phyloP scores from a whole-genome alignment of 108 stramenopile species.

The Fragilaria crotonensis region DNA sequence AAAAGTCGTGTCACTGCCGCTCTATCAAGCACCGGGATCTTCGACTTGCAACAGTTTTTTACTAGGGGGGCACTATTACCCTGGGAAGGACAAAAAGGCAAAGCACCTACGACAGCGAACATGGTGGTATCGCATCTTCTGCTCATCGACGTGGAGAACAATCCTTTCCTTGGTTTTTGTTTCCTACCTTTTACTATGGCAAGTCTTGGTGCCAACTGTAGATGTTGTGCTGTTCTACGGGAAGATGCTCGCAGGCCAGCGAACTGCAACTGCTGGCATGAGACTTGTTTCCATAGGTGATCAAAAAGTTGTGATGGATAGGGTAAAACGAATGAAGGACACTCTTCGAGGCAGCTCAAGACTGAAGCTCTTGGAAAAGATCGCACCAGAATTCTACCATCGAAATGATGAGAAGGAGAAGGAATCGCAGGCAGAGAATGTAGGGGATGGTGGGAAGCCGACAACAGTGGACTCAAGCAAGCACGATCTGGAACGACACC shows the following conservation, averaged over 20 bases:
- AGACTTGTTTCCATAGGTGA: not conserved
- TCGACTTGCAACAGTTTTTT: slow-evolving; percentile 45
- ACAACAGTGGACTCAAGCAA: too few relatives aligned
- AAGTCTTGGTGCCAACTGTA: slow-evolving; percentile 15
- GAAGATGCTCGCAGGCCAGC: not conserved
- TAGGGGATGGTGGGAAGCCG: too few relatives aligned
- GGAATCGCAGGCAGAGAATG: too few relatives aligned
- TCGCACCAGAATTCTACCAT: slow-evolving; percentile 28
- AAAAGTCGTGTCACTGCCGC: not conserved
- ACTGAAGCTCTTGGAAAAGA: slow-evolving; percentile 11
- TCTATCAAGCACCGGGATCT: slow-evolving; percentile 2
- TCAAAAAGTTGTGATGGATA: not conserved
- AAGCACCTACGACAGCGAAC: slow-evolving; percentile 32
- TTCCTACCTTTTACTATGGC: slow-evolving; percentile 19
- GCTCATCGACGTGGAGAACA: slow-evolving; percentile 26
- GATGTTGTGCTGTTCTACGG: slow-evolving; percentile 12
- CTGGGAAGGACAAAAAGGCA: slow-evolving; percentile 58
- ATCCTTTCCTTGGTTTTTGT: slow-evolving; percentile 4
- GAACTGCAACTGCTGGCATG: not conserved
- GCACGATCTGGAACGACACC: too few relatives aligned
- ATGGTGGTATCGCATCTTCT: slow-evolving; percentile 59
- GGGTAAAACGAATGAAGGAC: not conserved
- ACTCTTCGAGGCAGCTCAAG: slow-evolving; percentile 4
- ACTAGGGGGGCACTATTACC: slow-evolving; percentile 55
- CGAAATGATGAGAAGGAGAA: slow-evolving; percentile 11